Evolutionary conservation across 805 yeast species (phyloP).

Genomic region (Kodamaea sagamina): DNA sequence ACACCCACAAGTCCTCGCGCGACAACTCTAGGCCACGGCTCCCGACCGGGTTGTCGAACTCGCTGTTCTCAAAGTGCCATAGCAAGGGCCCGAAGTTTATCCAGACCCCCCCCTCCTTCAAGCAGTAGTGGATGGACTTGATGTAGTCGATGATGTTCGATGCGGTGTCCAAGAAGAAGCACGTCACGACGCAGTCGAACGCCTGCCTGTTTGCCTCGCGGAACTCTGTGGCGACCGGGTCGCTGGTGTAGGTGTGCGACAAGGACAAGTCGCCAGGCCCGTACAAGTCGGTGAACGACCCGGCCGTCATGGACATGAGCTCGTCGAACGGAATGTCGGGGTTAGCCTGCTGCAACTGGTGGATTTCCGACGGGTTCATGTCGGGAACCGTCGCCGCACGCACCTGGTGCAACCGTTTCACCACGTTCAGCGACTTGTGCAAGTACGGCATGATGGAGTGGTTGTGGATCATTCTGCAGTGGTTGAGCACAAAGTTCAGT

Average conservation of each 20-base stretch:
- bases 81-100: slow-evolving; percentile 67
- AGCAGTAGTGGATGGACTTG: slow-evolving; percentile 46
- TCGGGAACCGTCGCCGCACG: slow-evolving; percentile 59
- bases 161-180: slow-evolving; percentile 67
- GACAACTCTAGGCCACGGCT: slow-evolving; percentile 60
- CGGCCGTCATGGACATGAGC: slow-evolving; percentile 70
- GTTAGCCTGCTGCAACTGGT: slow-evolving; percentile 28
- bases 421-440: slow-evolving; percentile 51
- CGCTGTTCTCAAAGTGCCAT: slow-evolving; percentile 63
- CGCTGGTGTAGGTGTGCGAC: slow-evolving; percentile 39
- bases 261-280: slow-evolving; percentile 47
- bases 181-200: slow-evolving; percentile 53
- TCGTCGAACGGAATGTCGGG: slow-evolving; percentile 48
- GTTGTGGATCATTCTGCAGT: slow-evolving; percentile 39
- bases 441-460: slow-evolving; percentile 55
- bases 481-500: slow-evolving; percentile 56
- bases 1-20: slow-evolving; percentile 51
- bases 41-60: not conserved
- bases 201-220: slow-evolving; percentile 37
- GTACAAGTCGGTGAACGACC: slow-evolving; percentile 68
- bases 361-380: slow-evolving; percentile 42
- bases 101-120: slow-evolving; percentile 55
- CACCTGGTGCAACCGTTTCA: slow-evolving; percentile 47
- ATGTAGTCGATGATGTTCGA: slow-evolving; percentile 59
- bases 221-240: slow-evolving; percentile 42